Evolutionary conservation across 192 early-diverging fungal genomes (phyloP), one percentile per base, ranked within the genome.

Genomic region (Coemansia sp.): DNA sequence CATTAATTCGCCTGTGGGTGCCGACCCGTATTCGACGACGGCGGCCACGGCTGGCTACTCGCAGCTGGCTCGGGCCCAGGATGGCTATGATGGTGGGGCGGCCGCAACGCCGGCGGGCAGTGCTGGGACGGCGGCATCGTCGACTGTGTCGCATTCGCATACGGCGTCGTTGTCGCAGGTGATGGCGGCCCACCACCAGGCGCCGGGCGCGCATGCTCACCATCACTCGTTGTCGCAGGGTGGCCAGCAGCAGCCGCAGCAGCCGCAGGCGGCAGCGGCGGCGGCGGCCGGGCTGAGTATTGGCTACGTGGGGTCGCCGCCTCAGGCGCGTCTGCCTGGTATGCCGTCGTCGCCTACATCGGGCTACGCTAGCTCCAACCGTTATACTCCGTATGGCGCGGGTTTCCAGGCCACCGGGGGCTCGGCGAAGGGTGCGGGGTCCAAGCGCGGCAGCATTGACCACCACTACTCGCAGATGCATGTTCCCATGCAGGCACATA

Each of bases 151-250:
- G 54, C 69, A 73, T 40, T 57, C 69, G 49, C 62, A 72, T 50
- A 56, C 68, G 39, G 63, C 69, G 29, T 73, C 69, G 40, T 41
- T 73, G 32, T 65, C 69, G 36, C 69, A 73, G 50, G 58, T 59
- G 30, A 65, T 73, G 56, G 53, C 44, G 7, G 45, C 28, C 33
- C 57, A 54, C 39, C 60, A 62, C 43, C 57, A 51, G 42, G 21
- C 29, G 21, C 23, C 61, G 19, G n/a, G n/a, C n/a, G 42, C 47
- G 12, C 56, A 51, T 33, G 37, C 45, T 37, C 68, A 72, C 37
- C 67, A 56, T 20, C 51, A 57, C 38, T 51, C 53, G 20, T 51
- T 64, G 41, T 64, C 60, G 38, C 60, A 64, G 26, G 32, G 60
- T 29, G 44, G 45, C 26, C 23, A 44, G 47, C 52, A 54, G 52